Evolutionary conservation across 345 rosid species (phyloP), one percentile per base, ranked within the genome.

Genomic region (Arabidopsis thaliana): DNA sequence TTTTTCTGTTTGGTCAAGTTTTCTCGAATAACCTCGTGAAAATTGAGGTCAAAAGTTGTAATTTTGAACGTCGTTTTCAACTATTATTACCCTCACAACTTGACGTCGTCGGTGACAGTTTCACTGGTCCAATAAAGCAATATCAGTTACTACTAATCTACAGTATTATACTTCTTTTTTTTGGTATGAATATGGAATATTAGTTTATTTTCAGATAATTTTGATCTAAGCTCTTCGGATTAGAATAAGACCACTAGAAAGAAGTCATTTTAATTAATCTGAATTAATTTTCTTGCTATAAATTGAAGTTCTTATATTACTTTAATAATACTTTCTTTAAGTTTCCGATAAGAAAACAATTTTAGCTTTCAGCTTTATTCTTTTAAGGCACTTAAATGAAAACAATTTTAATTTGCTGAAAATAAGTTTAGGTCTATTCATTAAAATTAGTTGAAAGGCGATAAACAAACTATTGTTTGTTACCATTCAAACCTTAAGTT

Each of bases 101-200:
- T 76, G 74, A 51, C 56, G 51, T 60, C 79, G 74, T 76, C 80
- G 75, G 75, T 70, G 45, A 46, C 50, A 69, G 20, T 61, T 52
- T 76, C 30, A 42, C 71, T 55, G 45, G 79, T 51, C 50, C 20
- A 44, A 13, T 69, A 63, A 50, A 71, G 59, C 46, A 49, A 59
- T 68, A 40, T 24, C 16, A 48, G 37, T 52, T n/a, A 16, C 49
- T 60, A 3, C 37, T 49, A 55, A 55, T 73, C 63, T 42, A 16
- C 20, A 16, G 20, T 16, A n/a, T 13, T 14, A 51, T 28, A 28
- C 32, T 28, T 36, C 23, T 34, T 9, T 9, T 38, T 2, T 2
- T 7, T 22, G 1, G 53, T 12, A 30, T 55, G 32, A 30, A 41
- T 68, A 6, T 45, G 24, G 16, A 56, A 45, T 32, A 56, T 3